phyloP scores from a whole-genome alignment of 1,284 basidiomycete species.

The Ganoderma leucocontextum region DNA sequence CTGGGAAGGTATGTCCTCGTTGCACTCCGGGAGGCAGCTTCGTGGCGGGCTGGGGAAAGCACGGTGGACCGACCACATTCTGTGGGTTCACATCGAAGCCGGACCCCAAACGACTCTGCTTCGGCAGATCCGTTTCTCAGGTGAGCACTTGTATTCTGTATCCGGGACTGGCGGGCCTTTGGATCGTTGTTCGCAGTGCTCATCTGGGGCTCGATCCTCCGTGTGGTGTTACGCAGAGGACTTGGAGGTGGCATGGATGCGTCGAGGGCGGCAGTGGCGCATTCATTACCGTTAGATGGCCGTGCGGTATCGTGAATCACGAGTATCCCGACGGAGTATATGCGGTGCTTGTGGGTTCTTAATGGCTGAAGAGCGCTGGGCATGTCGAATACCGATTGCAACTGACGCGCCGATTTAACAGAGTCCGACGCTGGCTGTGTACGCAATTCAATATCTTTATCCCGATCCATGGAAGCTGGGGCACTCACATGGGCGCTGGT shows the following conservation, averaged over 20 bases:
- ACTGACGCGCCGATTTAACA: background rate
- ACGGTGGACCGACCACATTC: background rate
- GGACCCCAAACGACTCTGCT: background rate
- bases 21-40: background rate
- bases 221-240: background rate
- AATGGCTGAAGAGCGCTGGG: background rate
- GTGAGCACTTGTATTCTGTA: background rate
- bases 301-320: background rate
- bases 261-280: background rate
- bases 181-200: background rate
- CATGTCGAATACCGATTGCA: background rate
- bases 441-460: background rate
- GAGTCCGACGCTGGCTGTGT: background rate
- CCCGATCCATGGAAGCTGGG: background rate
- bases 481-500: background rate
- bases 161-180: background rate
- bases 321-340: background rate
- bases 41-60: background rate
- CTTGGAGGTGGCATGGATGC: background rate
- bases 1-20: background rate
- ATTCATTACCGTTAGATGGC: background rate
- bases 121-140: background rate
- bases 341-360: background rate
- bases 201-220: background rate
- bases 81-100: background rate